Conservation (phyloP, 306 rosid genomes). For the Castanea crenata region DNA sequence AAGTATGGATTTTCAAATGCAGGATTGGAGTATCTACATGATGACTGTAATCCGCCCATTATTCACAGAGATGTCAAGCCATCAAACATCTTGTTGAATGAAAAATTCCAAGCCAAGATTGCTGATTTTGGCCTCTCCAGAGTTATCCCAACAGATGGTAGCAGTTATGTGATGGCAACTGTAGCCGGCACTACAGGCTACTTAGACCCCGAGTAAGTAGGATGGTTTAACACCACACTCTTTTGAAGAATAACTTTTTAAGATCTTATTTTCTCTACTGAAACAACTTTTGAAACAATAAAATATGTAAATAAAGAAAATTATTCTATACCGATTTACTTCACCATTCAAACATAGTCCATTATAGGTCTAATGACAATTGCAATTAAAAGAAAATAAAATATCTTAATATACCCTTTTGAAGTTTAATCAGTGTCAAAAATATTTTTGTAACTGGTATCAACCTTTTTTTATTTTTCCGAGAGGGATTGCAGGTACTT, state of each 20-base stretch:
- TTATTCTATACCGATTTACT: too few relatives aligned
- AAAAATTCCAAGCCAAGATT: constrained; percentile 40
- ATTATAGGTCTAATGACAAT: too few relatives aligned
- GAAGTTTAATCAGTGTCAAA: too few relatives aligned
- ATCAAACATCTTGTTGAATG: constrained; percentile 40
- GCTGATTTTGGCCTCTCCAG: constrained; percentile 48
- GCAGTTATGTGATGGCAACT: constrained; percentile 22
- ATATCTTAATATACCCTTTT: too few relatives aligned
- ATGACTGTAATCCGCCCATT: constrained; percentile 44
- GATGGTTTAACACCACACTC: too few relatives aligned
- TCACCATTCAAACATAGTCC: too few relatives aligned
- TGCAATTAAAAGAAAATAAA: too few relatives aligned
- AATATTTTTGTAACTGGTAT: neutral
- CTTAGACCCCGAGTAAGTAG: constrained; percentile 45
- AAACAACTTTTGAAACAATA: too few relatives aligned
- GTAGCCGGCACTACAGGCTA: constrained; percentile 47
- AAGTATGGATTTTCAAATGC: neutral
- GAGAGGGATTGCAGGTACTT: too few relatives aligned
- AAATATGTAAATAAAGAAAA: too few relatives aligned
- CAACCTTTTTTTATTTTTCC: neutral
- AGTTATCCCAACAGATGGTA: constrained; percentile 23
- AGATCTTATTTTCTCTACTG: too few relatives aligned
- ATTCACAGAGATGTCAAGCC: constrained; percentile 51
- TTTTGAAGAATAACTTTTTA: too few relatives aligned
- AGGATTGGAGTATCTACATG: constrained; percentile 57